Percentiles rank a stretch among this genome's conserved stretches.
Evolutionary conservation across 1,284 basidiomycete genomes (phyloP).

Genomic region (Ceratobasidium sp.): DNA sequence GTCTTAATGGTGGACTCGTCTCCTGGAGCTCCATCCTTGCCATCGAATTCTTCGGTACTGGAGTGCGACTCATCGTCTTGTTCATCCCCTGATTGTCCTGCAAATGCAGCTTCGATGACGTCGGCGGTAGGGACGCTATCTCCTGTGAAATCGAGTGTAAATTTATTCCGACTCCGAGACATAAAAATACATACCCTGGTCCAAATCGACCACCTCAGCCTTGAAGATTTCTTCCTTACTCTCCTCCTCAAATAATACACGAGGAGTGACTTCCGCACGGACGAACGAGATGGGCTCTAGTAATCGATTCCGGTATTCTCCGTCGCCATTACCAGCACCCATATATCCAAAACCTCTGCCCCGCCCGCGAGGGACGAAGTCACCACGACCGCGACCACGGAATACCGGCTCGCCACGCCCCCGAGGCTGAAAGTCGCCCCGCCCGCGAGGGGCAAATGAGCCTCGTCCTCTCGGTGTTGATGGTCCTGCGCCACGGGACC

Average conservation of each 20-base stretch:
- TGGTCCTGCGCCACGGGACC: conserved; percentile 24
- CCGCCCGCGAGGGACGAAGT: conserved; percentile 11
- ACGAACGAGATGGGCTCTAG: conserved; percentile 46
- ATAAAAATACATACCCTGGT: conserved; percentile 25
- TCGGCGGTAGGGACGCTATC: conserved; percentile 41
- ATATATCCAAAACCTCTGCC: conserved; percentile 29
- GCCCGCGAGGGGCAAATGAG: conserved; percentile 17
- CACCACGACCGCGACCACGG: conserved; percentile 16
- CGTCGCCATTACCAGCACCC: conserved; percentile 13
- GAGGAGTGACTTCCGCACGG: conserved; percentile 21
- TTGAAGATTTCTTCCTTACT: conserved; percentile 46
- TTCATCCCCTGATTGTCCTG: conserved; percentile 79
- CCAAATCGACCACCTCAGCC: conserved; percentile 46
- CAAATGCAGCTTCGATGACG: conserved; percentile 46
- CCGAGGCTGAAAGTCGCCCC: conserved; percentile 38
- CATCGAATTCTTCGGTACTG: conserved; percentile 32
- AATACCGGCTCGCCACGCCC: conserved; percentile 12
- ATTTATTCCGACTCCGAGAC: background rate
- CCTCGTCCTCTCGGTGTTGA: conserved; percentile 32
- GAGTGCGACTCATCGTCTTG: conserved; percentile 66
- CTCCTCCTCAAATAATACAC: conserved; percentile 45
- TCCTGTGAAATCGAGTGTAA: background rate
- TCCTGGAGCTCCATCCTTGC: conserved; percentile 2
- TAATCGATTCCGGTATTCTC: conserved; percentile 32
- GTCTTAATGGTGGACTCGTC: background rate